Conservation (phyloP, 106 monocot genomes). For the Allium fistulosum region DNA sequence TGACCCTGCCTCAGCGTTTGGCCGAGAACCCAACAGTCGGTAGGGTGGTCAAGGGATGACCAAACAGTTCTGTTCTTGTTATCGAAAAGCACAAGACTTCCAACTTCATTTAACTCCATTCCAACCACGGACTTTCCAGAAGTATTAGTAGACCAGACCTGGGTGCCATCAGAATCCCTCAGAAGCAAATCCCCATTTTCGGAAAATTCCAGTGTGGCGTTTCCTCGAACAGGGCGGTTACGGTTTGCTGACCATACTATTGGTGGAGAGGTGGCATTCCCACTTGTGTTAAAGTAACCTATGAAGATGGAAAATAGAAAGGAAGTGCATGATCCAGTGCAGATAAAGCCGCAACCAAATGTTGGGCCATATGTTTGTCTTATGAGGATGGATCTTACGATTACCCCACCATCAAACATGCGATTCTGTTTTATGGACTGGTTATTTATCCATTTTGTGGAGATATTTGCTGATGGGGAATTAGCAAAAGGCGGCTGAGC, state of each 20-base stretch:
- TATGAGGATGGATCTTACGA: constrained; percentile 36
- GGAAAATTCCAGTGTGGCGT: constrained; percentile 40
- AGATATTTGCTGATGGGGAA: constrained; percentile 20
- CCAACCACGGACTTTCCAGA: constrained; percentile 18
- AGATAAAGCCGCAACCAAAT: constrained; percentile 39
- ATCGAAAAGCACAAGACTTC: constrained; percentile 42
- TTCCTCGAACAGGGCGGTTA: constrained; percentile 20
- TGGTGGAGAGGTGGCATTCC: constrained; percentile 3
- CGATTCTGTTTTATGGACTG: constrained; percentile 2
- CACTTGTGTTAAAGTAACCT: constrained; percentile 11
- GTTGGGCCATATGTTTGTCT: constrained; percentile 11
- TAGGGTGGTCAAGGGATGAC: constrained; percentile 47
- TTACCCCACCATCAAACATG: not conserved
- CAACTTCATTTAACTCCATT: constrained; percentile 25
- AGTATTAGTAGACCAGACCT: constrained; percentile 50
- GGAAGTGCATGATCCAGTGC: constrained; percentile 13
- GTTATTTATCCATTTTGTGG: constrained; percentile 33
- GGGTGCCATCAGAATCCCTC: constrained; percentile 18
- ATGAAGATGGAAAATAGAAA: constrained; percentile 50
- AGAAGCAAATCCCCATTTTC: constrained; percentile 46
- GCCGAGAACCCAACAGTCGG: constrained; percentile 36
- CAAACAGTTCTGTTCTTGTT: constrained; percentile 18
- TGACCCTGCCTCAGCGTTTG: constrained; percentile 27
- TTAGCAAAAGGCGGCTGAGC: not conserved
- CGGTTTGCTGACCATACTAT: constrained; percentile 63